Base-by-base conservation (phyloP, 805 yeast species). In the Spathaspora arborariae region DNA sequence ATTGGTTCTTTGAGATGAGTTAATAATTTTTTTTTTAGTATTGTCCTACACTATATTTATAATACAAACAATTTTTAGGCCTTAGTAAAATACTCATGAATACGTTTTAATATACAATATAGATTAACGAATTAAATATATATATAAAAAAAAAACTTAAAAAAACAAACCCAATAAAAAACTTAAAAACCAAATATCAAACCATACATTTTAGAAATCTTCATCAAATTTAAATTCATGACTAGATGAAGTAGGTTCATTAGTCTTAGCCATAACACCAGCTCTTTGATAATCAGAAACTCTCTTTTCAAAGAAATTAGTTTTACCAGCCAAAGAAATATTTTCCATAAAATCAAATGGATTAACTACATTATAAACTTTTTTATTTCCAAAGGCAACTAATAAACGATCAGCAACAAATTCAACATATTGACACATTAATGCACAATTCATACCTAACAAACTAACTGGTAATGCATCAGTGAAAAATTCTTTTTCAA, bases 271-370 rank as follows among this genome's bases (percentile, higher is more conserved):
- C 94, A 92, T 92, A 62, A 92, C 99, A 77, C 99, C 98, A 49
- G 99, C 98, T 77, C 92, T 94, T 76, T 92, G 99, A 75, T 92
- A 92, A 73, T 92, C 99, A 49, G 96, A 87, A 48, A 92, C 99
- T 75, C 99, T 87, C 82, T 92, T 92, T 79, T 92, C 99, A 65
- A 92, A 92, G 82, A 92, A 92, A 79, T 94, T 92, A 60, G 99
- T 92, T 82, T 92, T 92, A 72, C 99, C 99, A 49, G 97, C 96
- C 59, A 92, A 81, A 7, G 98, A 92, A 62, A 92, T 92, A 78
- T 94, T 92, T 78, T 92, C 99, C 99, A 92, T 92, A 67, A 92
- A 92, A 71, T 92, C 99, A 67, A 92, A 92, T 68, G 99, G 99
- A 69, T 92, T 92, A 53, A 88, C 76, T 50, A 79, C 92, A 60